phyloP scores from a whole-genome alignment of 2,329 filamentous ascomycete species.

The Trichophyton rubrum region DNA sequence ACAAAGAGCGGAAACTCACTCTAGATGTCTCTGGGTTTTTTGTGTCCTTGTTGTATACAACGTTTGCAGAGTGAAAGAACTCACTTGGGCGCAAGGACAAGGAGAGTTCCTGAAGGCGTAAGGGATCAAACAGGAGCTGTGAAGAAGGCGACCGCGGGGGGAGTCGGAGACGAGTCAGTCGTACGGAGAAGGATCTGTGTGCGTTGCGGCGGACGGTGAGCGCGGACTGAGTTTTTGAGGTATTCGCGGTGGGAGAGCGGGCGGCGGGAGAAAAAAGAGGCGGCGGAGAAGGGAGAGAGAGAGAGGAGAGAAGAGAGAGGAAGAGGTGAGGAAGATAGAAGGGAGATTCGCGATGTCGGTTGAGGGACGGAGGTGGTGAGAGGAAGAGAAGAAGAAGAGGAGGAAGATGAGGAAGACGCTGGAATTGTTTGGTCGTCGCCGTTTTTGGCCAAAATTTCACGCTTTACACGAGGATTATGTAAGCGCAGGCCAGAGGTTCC shows the following conservation, averaged over 20 bases:
- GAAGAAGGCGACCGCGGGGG: slow-evolving; percentile 17
- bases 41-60: background rate
- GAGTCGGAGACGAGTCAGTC: slow-evolving; percentile 21
- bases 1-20: background rate
- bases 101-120: background rate
- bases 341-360: slow-evolving; percentile 12
- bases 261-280: slow-evolving; percentile 5
- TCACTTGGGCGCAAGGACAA: background rate
- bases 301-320: slow-evolving; percentile 14
- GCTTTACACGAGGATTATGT: background rate
- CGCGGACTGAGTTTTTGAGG: slow-evolving; percentile 10
- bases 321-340: slow-evolving; percentile 13
- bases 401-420: background rate
- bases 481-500: background rate
- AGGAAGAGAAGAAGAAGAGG: background rate
- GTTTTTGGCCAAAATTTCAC: background rate
- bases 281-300: slow-evolving; percentile 15
- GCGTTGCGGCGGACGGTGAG: slow-evolving; percentile 14
- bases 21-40: background rate
- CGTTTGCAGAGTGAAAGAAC: background rate
- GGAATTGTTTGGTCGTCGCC: background rate
- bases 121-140: slow-evolving; percentile 9
- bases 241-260: slow-evolving; percentile 5
- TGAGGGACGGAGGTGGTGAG: background rate
- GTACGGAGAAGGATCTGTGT: slow-evolving; percentile 19